These are phyloP conservation scores for Eragrostis curvula DNA, from an alignment of 176 grass and related monocot species.

Conservation along the genomic window DNA sequence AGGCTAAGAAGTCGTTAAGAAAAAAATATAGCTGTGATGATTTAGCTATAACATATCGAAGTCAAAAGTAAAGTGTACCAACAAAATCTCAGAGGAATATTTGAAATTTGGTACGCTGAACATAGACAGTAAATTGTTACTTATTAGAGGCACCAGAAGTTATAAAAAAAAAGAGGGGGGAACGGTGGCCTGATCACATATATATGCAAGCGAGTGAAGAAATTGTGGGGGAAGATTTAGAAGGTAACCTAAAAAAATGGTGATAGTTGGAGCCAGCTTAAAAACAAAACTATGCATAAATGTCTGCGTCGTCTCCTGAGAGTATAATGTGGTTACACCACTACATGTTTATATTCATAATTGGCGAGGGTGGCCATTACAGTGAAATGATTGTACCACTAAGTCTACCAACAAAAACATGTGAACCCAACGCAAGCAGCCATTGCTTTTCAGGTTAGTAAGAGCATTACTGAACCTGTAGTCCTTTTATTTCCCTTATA, in stretches of 20 bases:
- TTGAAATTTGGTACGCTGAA: not conserved
- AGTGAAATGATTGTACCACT: conserved; percentile 44
- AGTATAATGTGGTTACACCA: conserved; percentile 21
- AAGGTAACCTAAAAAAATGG: not conserved
- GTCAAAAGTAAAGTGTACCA: conserved; percentile 43
- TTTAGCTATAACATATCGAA: conserved; percentile 31
- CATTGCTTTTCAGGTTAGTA: conserved; percentile 19
- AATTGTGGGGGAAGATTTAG: conserved; percentile 10
- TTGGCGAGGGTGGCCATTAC: not conserved
- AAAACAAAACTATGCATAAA: not conserved
- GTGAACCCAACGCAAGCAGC: conserved; percentile 46
- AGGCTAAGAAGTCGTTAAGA: not conserved
- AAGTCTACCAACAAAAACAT: conserved; percentile 34
- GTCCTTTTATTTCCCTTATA: not conserved
- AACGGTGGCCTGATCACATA: not conserved
- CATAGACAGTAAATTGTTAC: not conserved
- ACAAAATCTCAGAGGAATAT: conserved; percentile 29
- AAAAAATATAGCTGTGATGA: not conserved
- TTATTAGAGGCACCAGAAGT: not conserved
- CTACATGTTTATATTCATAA: conserved; percentile 25
- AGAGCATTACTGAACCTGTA: not conserved
- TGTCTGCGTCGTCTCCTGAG: not conserved
- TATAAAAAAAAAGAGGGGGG: not conserved
- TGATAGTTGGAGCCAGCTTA: conserved; percentile 8
- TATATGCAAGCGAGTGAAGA: not conserved